Evolutionary conservation across 2,329 filamentous ascomycete genomes (phyloP), one percentile per base, ranked within the genome.

Genomic region (Cordyceps pruinosa): DNA sequence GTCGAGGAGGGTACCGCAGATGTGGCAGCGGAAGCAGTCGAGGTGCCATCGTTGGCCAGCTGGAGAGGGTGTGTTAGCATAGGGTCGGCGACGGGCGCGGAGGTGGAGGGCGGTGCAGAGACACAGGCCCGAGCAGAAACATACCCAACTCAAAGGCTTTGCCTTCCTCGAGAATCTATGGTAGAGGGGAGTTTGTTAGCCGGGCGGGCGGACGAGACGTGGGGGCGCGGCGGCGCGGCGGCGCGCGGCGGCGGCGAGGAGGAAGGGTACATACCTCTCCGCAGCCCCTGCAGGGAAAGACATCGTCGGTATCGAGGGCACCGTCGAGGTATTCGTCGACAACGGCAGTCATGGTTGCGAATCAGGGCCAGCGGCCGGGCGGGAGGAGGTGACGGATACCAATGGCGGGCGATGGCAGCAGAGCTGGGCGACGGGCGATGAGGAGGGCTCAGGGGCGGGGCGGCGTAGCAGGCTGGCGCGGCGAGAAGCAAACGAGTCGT

Each of bases 1-100:
- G 76, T 99, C 94, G 75, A 99, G 90, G 58, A 97, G 85, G 60
- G 92, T 97, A 68, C 86, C 85, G 79, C 93, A 99, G 57, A 89
- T 95, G 72, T 96, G 94, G 81, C 93, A 97, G 70, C 92, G 88
- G 76, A 99, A 99, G 78, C 94, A 99, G 76, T 97, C 89, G 68
- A 99, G 89, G 79, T 99, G 94, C 94, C 93, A 97, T 81, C 93
- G 84, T 72, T 96, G 94, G 62, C 92, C 92, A 71, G 93, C 92
- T 96, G 65, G 21, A 17, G 57, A 25, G 32, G 45, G 59, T n/a
- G 64, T 49, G 64, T 67, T 59, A 69, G 70, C 64, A 67, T 66
- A 56, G 49, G 57, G 42, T 15, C 45, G 46, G 15, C 15, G 19
- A 25, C 34, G 30, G 30, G 19, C 12, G 56, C 15, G 47, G 5